phyloP scores from a whole-genome alignment of 805 yeast genomes.

The Saccharomycopsis amapae region DNA sequence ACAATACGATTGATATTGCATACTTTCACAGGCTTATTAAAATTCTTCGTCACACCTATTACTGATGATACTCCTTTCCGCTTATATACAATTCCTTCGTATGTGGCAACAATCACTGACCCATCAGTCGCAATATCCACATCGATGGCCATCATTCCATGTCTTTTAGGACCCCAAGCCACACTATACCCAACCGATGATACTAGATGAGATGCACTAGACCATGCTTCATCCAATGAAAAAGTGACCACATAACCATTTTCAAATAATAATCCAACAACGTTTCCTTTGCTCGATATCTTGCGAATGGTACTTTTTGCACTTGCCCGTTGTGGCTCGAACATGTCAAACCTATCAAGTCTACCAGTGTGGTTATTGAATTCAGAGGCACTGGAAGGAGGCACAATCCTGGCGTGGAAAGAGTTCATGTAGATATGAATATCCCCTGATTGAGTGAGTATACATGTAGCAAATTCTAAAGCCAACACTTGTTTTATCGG shows the following conservation, averaged over 20 bases:
- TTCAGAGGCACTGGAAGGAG: conserved; percentile 25
- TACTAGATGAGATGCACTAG: conserved; percentile 32
- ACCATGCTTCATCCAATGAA: conserved; percentile 24
- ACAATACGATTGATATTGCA: conserved; percentile 50
- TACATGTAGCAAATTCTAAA: conserved; percentile 62
- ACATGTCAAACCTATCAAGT: conserved; percentile 43
- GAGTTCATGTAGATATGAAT: conserved; percentile 55
- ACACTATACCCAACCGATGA: conserved; percentile 39
- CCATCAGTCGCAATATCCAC: conserved; percentile 66
- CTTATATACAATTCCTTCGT: conserved; percentile 60
- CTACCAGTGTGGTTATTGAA: conserved; percentile 5
- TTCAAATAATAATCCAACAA: conserved; percentile 44
- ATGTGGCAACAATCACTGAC: conserved; percentile 57
- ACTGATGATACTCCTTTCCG: conserved; percentile 25
- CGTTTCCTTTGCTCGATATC: conserved; percentile 34
- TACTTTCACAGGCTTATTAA: conserved; percentile 45
- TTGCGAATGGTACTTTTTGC: conserved; percentile 31
- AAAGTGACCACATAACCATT: conserved; percentile 52
- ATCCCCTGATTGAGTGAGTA: conserved; percentile 49
- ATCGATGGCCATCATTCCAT: conserved; percentile 53
- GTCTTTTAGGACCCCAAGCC: conserved; percentile 59
- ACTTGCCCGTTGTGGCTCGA: conserved; percentile 47
- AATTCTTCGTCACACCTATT: conserved; percentile 30
- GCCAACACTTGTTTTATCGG: conserved; percentile 50
- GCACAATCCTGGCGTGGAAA: conserved; percentile 44